Evolutionary conservation across 768 basidiomycete species (phyloP).

Genomic region (Mycena crocata): DNA sequence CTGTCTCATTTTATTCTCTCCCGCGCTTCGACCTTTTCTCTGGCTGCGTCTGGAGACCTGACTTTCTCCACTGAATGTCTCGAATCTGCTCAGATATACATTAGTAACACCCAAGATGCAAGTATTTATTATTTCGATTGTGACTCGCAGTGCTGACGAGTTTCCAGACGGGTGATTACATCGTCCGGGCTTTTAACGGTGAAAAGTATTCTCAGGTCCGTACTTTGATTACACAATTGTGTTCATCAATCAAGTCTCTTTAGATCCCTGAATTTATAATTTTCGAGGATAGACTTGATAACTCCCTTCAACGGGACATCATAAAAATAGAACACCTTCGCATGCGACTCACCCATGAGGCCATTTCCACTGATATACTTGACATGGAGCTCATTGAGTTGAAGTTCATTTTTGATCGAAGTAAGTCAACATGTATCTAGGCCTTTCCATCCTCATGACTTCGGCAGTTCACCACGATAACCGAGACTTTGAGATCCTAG

Average conservation of each 20-base stretch:
- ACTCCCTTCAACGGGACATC: conserved; percentile 86
- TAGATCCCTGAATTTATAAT: conserved; percentile 87
- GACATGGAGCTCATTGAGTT: conserved; percentile 88
- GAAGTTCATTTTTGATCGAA: conserved; percentile 83
- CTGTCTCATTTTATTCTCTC: conserved; percentile 86
- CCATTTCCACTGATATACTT: conserved; percentile 74
- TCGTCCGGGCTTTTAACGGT: conserved; percentile 79
- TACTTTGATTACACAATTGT: background rate
- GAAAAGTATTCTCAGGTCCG: conserved; percentile 88
- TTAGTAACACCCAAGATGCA: conserved; percentile 84
- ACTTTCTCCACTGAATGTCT: conserved; percentile 81
- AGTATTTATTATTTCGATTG: conserved; percentile 18
- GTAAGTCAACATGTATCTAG: conserved; percentile 51
- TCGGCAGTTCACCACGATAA: conserved; percentile 84
- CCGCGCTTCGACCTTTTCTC: conserved; percentile 82
- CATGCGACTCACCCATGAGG: conserved; percentile 84
- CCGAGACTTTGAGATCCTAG: conserved; percentile 83
- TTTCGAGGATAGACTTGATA: conserved; percentile 85
- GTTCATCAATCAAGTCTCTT: background rate
- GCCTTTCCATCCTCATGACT: background rate
- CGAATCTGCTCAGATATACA: conserved; percentile 84
- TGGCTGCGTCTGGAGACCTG: conserved; percentile 80
- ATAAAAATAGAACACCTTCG: conserved; percentile 87
- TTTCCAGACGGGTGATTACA: conserved; percentile 78
- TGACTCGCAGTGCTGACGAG: conserved; percentile 15